Conservation (phyloP, 345 rosid genomes). For the Citrus maxima region DNA sequence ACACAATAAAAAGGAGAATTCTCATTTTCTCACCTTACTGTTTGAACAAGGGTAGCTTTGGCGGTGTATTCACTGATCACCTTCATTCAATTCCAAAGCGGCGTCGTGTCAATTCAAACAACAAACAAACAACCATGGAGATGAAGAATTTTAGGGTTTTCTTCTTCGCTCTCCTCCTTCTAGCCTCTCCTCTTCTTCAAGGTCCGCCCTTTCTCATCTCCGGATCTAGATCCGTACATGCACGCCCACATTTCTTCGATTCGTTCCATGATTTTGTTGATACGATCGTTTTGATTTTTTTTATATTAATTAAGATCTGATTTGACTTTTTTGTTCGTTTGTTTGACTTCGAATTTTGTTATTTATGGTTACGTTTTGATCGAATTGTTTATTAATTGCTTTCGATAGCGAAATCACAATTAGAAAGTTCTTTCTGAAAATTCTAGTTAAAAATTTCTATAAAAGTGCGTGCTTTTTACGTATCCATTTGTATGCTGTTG, state of each 20-base stretch:
- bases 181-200: slow-evolving; percentile 70
- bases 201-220: slow-evolving; percentile 36
- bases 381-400: background rate
- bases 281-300: slow-evolving; percentile 13
- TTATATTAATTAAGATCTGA: background rate
- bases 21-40: background rate
- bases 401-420: no score
- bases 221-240: slow-evolving; percentile 49
- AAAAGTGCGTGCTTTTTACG: background rate
- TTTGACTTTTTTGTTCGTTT: background rate
- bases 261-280: background rate
- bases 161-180: slow-evolving; percentile 64
- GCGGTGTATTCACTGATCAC: background rate
- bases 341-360: background rate
- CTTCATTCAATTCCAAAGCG: background rate
- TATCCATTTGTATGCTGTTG: background rate
- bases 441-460: background rate
- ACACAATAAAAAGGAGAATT: background rate
- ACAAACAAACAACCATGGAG: background rate
- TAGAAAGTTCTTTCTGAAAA: no score
- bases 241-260: background rate
- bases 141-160: slow-evolving; percentile 51
- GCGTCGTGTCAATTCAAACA: background rate
- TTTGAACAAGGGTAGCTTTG: background rate
- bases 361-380: background rate